These are phyloP conservation scores for Ophioceras dolichostomum DNA, from an alignment of 2,329 filamentous ascomycete species.

Conservation along the genomic window DNA sequence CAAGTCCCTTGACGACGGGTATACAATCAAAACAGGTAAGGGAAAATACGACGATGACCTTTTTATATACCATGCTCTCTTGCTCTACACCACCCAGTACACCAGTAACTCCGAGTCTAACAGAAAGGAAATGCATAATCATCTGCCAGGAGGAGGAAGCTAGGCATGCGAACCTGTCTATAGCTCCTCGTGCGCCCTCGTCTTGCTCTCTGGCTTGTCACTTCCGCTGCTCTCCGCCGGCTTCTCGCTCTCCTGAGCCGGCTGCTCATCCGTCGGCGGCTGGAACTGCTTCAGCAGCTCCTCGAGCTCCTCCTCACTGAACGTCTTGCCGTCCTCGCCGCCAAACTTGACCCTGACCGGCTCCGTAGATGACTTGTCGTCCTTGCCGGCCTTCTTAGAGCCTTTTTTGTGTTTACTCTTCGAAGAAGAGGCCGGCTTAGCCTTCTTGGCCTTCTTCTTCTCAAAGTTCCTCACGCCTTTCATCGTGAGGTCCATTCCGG, in stretches of 20 bases:
- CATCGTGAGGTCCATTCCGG: slow-evolving; percentile 57
- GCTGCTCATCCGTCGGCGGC: slow-evolving; percentile 11
- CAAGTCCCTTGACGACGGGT: no score
- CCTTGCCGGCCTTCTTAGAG: slow-evolving; percentile 10
- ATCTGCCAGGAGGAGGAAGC: no score
- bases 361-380: slow-evolving; percentile 15
- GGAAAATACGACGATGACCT: background rate
- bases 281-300: slow-evolving; percentile 37
- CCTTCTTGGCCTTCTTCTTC: slow-evolving; percentile 27
- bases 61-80: background rate
- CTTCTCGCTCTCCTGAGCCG: slow-evolving; percentile 7
- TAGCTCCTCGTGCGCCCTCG: slow-evolving; percentile 19
- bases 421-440: slow-evolving; percentile 16
- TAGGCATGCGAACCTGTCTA: no score
- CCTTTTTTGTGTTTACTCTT: slow-evolving; percentile 30
- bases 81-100: background rate
- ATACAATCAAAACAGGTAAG: background rate
- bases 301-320: slow-evolving; percentile 30
- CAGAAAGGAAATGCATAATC: slow-evolving; percentile 5
- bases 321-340: slow-evolving; percentile 28
- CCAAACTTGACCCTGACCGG: slow-evolving; percentile 29
- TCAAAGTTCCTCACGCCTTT: slow-evolving; percentile 50
- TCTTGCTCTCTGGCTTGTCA: slow-evolving; percentile 8
- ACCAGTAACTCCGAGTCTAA: slow-evolving; percentile 2
- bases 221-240: slow-evolving; percentile 12